These are phyloP conservation scores for Rhizopogon sp. DNA, from an alignment of 768 basidiomycete species.

Conservation along the genomic window DNA sequence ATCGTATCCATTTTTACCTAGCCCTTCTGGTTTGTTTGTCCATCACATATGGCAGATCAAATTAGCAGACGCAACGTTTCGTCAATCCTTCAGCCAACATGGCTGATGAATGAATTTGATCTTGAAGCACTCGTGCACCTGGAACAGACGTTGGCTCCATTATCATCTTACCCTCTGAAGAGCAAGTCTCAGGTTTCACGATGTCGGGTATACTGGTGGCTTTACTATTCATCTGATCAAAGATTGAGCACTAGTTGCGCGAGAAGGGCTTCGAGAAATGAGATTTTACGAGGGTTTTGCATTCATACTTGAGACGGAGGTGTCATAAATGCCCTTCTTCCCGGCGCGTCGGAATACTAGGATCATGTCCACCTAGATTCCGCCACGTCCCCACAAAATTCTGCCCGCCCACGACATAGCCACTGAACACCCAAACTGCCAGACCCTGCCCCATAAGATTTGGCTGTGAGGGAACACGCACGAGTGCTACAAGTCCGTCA, in stretches of 20 bases:
- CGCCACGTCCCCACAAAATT: conserved; percentile 77
- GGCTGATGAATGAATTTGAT: conserved; percentile 35
- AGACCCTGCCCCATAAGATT: conserved; percentile 1
- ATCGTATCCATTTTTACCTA: too few relatives aligned
- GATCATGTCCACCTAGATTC: conserved; percentile 31
- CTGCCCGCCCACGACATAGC: conserved; percentile 60
- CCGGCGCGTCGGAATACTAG: conserved; percentile 40
- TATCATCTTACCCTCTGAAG: conserved; percentile 1
- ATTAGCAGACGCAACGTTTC: background rate
- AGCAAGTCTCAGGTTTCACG: conserved; percentile 64
- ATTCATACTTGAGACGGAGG: too few relatives aligned
- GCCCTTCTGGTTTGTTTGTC: too few relatives aligned
- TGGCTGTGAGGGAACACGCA: conserved; percentile 31
- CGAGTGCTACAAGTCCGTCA: conserved; percentile 56
- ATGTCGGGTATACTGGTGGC: conserved; percentile 72
- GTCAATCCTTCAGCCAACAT: conserved; percentile 1
- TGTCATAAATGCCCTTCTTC: conserved; percentile 8
- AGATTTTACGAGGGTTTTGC: too few relatives aligned
- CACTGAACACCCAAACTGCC: conserved; percentile 50
- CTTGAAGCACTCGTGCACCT: conserved; percentile 56
- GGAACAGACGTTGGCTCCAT: conserved; percentile 51
- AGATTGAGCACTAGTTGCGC: background rate
- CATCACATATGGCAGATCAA: too few relatives aligned
- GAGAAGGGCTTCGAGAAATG: too few relatives aligned
- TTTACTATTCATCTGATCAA: conserved; percentile 82